Base-by-base conservation (phyloP, 768 basidiomycete species). In the Tubosaeta sp. region DNA sequence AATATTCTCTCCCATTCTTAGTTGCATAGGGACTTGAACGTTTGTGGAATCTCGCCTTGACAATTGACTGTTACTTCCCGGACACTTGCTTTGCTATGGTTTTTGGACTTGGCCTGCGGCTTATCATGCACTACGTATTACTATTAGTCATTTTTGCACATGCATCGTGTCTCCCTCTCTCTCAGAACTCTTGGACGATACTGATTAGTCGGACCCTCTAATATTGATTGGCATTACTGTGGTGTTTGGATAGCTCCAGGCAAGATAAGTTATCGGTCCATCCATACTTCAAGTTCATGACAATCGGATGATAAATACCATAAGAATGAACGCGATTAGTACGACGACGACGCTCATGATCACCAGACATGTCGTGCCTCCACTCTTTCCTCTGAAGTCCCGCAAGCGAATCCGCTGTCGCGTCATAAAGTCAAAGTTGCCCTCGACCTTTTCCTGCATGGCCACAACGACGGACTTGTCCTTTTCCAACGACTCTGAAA, bases 291-390 rank as follows among this genome's bases (percentile, higher is more conserved):
- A 74, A 27, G 82, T 50, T 70, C 62, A 75, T 31, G 82, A 83
- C 16, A 90, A 67, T 47, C 88, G 79, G 55, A 93, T 90, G 35
- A 91, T 55, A 44, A 83, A 74, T 53, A 91, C 81, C 81, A 86
- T 88, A 14, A 86, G 31, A 46, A 86, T 61, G 57, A 88, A 97
- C 7, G 88, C 71, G 16, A 88, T 62, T 11, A 82, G 58, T 3
- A 92, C 94, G 5, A 80, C 75, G 3, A 87, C 11, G 8, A 95
- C 68, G 45, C 85, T 77, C 26, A 78, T 75, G 2, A 91, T 54
- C 9, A 82, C 78, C 64, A 91, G 61, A 65, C 90, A 91, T 1
- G 88, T 92, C 57, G 87, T 91, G 14, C 80, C 73, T 26, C 82
- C 71, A 39, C 82, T 83, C 73, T 82, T 87, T 22, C 78, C 79